Percentiles rank a stretch among this genome's conserved stretches.
phyloP scores from a whole-genome alignment of 768 basidiomycete species.

The Boletus edulis region DNA sequence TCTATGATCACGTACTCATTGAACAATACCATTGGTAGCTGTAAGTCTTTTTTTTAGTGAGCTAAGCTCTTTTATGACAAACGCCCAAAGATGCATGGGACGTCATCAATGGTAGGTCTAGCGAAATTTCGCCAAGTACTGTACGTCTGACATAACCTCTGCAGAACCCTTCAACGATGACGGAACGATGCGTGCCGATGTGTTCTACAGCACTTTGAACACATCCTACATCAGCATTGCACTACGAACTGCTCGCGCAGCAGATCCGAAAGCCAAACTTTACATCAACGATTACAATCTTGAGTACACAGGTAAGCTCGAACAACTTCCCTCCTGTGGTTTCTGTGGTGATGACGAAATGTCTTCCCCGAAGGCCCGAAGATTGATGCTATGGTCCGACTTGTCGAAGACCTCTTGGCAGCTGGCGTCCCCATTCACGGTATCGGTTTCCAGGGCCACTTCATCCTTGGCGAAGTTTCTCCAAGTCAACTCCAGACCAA shows the following conservation, averaged over 20 bases:
- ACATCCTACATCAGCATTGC: constrained; percentile 49
- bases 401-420: constrained; percentile 46
- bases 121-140: background rate
- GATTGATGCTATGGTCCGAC: constrained; percentile 51
- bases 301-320: constrained; percentile 22
- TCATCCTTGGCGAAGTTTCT: constrained; percentile 58
- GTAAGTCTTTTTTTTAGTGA: constrained; percentile 6
- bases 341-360: background rate
- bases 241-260: constrained; percentile 34
- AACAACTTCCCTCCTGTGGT: background rate
- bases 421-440: constrained; percentile 56
- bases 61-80: background rate
- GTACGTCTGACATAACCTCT: background rate
- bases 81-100: constrained; percentile 18
- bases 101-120: constrained; percentile 16
- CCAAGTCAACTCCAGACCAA: constrained; percentile 42
- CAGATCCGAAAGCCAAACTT: constrained; percentile 33
- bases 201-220: constrained; percentile 54
- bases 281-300: constrained; percentile 33
- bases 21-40: background rate
- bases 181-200: constrained; percentile 50
- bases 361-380: constrained; percentile 8
- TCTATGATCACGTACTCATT: background rate
- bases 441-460: constrained; percentile 59
- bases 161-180: constrained; percentile 45